Evolutionary conservation across 2,329 filamentous ascomycete genomes (phyloP), one percentile per base, ranked within the genome.

Genomic region (Lachnellula cervina): DNA sequence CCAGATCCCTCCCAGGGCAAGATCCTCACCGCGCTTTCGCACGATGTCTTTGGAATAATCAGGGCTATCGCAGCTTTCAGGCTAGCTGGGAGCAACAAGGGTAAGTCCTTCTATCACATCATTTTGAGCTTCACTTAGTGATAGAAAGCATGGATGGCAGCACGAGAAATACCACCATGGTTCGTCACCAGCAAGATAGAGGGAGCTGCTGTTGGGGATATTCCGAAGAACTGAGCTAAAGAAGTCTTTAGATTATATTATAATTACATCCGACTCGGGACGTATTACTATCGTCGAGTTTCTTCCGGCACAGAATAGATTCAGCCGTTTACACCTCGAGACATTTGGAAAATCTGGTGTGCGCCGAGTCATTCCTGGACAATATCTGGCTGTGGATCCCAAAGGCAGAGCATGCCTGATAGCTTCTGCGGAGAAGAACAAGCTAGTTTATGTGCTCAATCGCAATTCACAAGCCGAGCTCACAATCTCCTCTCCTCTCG

Each of bases 291-390:
- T 97, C 66, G 80, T 97, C 70, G 93, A 97, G 74, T 99, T 97
- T 72, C 76, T 93, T 37, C 87, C 89, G 14, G 82, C 88, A 17
- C 86, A 91, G 71, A 96, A 96, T 71, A 84, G 85, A 49, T 97
- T 99, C 73, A 86, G 86, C 66, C 86, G 90, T 47, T 82, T 97
- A 62, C 94, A 97, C 68, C 82, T 97, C 55, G 95, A 99, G 76
- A 99, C 95, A 0, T 99, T 96, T 71, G 94, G 94, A 64, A 99
- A 99, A 74, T 97, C 94, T 7, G 95, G 94, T 38, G 83, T 97
- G 52, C 86, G 95, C 56, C 86, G 94, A 66, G 93, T 97, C 38
- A 84, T 99, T 45, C 94, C 95, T 2, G 94, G 95, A 58, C 91
- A 99, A 72, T 99, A 97, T 69, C 82, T 99, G 28, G 94, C 93